Evolutionary conservation across 371 early-diverging fungal genomes (phyloP), one percentile per base, ranked within the genome.

Genomic region (Neoconidiobolus thromboides): DNA sequence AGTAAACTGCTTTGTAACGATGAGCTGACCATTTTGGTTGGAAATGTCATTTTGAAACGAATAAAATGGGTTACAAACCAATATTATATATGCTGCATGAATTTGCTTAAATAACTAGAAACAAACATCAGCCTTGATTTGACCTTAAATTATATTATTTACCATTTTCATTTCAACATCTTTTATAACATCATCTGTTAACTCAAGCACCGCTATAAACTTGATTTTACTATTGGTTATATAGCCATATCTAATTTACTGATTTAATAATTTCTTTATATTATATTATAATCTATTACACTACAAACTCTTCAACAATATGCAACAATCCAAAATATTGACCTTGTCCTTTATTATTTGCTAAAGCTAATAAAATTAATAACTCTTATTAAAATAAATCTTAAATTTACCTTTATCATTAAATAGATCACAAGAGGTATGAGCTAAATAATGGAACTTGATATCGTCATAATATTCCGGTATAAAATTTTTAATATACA

Each of bases 391-490:
- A n/a, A 46, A 46, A 46, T 49, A 3, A 14, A 49, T 14, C 4
- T 12, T 12, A 12, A 4, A 57, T 12, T 38, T 57, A 57, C 43
- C 47, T 57, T 44, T 9, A 43, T 57, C 43, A 40, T 57, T 14
- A 43, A 57, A 57, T 14, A 57, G 43, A 43, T 57, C 57, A 15
- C 43, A 57, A 44, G 57, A 57, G n/a, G 57, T 57, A 57, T 57
- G 57, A 40, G 57, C 57, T 38, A 57, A 43, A 14, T 38, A 57
- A 9, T 57, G 43, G 36, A 57, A 57, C 36, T 57, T 42, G 26
- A 57, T 42, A n/a, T 57, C 57, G 36, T 57, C 57, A 15, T 57
- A 57, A 43, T 43, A 6, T 36, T 37, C 43, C 2, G 57, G 43
- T 26, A 14, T 44, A 57, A 57, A 57, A 26, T 57, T 57, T 41